Evolutionary conservation across 1,284 basidiomycete genomes (phyloP), one percentile per base, ranked within the genome.

Genomic region (Vanrija sp.): DNA sequence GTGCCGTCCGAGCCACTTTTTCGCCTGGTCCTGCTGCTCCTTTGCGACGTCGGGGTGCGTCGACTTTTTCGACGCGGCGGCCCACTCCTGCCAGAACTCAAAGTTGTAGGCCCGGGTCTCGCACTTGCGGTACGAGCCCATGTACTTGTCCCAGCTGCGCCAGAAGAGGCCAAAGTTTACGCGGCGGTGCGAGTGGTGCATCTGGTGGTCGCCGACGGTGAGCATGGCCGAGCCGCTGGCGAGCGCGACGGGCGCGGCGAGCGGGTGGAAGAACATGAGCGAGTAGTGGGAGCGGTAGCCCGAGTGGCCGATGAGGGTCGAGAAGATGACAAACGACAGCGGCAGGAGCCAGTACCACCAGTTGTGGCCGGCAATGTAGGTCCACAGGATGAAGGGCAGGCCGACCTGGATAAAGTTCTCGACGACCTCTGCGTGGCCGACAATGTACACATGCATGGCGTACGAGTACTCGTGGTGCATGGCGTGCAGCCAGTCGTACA

Each of bases 401-500:
- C 47, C 47, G 25, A 49, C 47, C 47, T 49, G 49, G 27, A 49
- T 15, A n/a, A 49, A 49, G 41, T 49, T 49, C 25, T 49, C 47
- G 41, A 43, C 7, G 7, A 49, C 16, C 47, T 49, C 47, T 39
- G 47, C 47, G 47, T 49, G 47, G 10, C 47, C 47, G 19, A 49
- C 47, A 24, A 49, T 41, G 41, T 49, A 49, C 19, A 42, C 39
- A 27, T 49, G 47, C 47, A 49, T 49, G 19, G 47, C 25, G 47
- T 49, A 43, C 47, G 47, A 42, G 47, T 49, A 49, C 47, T 49
- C 47, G 47, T 49, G 47, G 47, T 49, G 47, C 47, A 49, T 49
- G 14, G 39, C 47, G 47, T 49, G 47, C 14, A 49, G 18, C 25
- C 12, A 19, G 47, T 42, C 25, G 47, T 49, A 49, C 5, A 49